Percentiles rank a stretch among this genome's conserved stretches.
phyloP scores from a whole-genome alignment of 306 rosid species.

The Arachis hypogaea region DNA sequence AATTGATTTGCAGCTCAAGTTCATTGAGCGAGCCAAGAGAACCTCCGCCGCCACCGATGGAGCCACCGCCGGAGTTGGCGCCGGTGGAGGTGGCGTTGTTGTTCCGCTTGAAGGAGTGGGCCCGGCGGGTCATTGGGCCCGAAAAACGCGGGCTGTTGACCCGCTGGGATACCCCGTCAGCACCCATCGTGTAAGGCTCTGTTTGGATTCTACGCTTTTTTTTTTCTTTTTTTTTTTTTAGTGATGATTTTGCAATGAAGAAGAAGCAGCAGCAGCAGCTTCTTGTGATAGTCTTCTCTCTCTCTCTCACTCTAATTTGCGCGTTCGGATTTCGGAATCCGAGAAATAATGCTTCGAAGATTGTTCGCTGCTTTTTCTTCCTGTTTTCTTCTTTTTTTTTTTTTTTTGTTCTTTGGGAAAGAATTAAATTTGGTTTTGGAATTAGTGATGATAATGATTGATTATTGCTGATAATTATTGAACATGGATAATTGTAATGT shows the following conservation, averaged over 20 bases:
- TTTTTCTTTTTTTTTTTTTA: no score
- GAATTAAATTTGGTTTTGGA: neutral
- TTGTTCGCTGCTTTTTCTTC: neutral
- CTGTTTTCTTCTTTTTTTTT: neutral
- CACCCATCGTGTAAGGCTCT: neutral
- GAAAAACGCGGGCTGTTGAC: slow-evolving; percentile 93
- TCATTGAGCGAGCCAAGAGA: slow-evolving; percentile 51
- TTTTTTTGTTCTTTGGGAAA: neutral
- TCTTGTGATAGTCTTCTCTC: neutral
- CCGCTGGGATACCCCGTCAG: slow-evolving; percentile 86
- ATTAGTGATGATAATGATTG: neutral
- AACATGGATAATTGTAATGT: neutral
- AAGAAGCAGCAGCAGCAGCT: no score
- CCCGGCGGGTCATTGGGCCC: slow-evolving; percentile 95
- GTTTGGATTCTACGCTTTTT: no score
- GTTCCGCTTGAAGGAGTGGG: slow-evolving; percentile 91
- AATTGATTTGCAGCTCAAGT: slow-evolving; percentile 62
- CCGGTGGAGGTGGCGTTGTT: slow-evolving; percentile 9
- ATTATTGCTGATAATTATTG: neutral
- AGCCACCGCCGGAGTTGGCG: slow-evolving; percentile 15
- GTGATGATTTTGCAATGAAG: no score
- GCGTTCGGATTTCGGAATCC: slow-evolving; percentile 23
- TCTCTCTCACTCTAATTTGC: slow-evolving; percentile 1
- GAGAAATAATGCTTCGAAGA: slow-evolving; percentile 10
- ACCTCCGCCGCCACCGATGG: slow-evolving; percentile 1